Percentiles rank a stretch among this genome's conserved stretches.
These are phyloP conservation scores for Citrus mangshanensis DNA, from an alignment of 345 rosid genomes.

Conservation along the genomic window DNA sequence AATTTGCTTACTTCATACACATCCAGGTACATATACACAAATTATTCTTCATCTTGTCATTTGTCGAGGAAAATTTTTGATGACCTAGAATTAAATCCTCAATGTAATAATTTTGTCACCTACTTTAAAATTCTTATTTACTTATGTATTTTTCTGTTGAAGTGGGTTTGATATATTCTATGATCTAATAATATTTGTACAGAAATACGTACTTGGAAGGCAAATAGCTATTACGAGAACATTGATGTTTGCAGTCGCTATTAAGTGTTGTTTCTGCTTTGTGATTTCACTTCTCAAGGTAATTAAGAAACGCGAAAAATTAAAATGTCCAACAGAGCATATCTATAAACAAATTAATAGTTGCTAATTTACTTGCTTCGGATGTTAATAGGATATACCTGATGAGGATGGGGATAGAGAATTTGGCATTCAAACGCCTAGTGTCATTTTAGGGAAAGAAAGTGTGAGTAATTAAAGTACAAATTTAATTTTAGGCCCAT, in stretches of 20 bases:
- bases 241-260: constrained; percentile 28
- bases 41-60: too few species aligned
- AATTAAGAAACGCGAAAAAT: not conserved
- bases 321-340: too few species aligned
- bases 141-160: not conserved
- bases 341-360: too few species aligned
- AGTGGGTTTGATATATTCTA: not conserved
- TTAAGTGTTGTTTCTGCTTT: constrained; percentile 33
- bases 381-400: constrained; percentile 31
- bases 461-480: constrained; percentile 12
- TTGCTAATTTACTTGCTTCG: not conserved
- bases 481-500: not conserved
- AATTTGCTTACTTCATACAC: not conserved
- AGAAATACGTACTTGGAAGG: constrained; percentile 38
- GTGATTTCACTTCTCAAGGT: constrained; percentile 36
- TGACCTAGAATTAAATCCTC: too few species aligned
- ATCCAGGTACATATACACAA: not conserved
- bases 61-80: too few species aligned
- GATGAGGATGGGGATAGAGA: constrained; percentile 34
- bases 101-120: too few species aligned
- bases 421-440: constrained; percentile 26
- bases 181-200: not conserved
- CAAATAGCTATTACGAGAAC: constrained; percentile 20
- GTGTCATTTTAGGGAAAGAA: constrained; percentile 25
- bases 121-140: too few species aligned